Conservation (phyloP, 306 rosid species). For the Mucuna pruriens region DNA sequence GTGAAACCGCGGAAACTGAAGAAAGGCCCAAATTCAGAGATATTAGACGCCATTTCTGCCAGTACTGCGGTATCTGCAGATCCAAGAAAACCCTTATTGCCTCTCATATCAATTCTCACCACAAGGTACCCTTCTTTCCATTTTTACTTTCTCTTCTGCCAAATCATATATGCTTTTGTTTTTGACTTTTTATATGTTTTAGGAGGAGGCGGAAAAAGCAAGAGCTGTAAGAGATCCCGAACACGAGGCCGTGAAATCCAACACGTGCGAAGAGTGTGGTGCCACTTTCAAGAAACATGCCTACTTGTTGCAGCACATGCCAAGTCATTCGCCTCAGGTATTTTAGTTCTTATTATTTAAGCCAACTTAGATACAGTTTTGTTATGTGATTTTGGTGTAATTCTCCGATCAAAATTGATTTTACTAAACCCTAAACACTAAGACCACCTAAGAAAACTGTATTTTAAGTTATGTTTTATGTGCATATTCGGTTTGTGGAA, state of each 20-base stretch:
- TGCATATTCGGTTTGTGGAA: neutral
- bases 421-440: too few relatives aligned
- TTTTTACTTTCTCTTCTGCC: neutral
- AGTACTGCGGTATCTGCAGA: conserved; percentile 70
- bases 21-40: conserved; percentile 55
- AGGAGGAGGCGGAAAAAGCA: conserved; percentile 62
- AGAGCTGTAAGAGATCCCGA: conserved; percentile 35
- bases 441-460: neutral
- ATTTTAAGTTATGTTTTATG: neutral
- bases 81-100: conserved; percentile 68
- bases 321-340: conserved; percentile 87
- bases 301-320: conserved; percentile 80
- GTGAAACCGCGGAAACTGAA: conserved; percentile 31
- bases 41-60: conserved; percentile 64
- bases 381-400: too few relatives aligned
- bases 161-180: neutral
- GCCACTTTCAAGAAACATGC: conserved; percentile 76
- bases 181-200: neutral
- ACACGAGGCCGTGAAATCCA: conserved; percentile 36
- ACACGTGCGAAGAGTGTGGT: conserved; percentile 74
- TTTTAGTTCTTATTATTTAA: neutral
- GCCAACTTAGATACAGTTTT: neutral
- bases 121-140: conserved; percentile 65
- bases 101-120: conserved; percentile 61
- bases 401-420: too few relatives aligned